Conservation (phyloP, 2,329 filamentous ascomycete species). For the Diaporthe australafricana region DNA sequence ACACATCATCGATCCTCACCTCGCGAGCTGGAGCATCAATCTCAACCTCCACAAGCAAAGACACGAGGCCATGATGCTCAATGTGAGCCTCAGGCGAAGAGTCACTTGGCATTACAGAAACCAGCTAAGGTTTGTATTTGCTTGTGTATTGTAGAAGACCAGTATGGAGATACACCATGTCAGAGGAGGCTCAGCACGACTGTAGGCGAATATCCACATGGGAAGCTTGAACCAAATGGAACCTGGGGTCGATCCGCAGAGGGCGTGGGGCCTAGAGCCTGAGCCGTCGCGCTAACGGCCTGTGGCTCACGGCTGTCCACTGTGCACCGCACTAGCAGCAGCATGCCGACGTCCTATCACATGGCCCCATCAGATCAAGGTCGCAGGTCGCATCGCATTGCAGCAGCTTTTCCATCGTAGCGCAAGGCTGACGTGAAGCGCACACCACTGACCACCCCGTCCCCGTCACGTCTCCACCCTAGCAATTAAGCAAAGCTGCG, state of each 20-base stretch:
- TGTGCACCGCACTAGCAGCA: slow-evolving; percentile 3
- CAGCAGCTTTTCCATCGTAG: slow-evolving; percentile 27
- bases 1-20: slow-evolving; percentile 1
- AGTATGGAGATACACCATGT: neutral
- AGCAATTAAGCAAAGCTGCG: neutral
- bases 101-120: neutral
- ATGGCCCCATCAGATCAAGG: neutral
- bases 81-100: neutral
- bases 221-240: neutral
- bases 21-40: neutral
- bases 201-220: neutral
- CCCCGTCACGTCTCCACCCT: slow-evolving; percentile 21
- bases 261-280: slow-evolving; percentile 3
- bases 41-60: neutral
- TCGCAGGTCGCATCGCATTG: slow-evolving; percentile 19
- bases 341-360: slow-evolving; percentile 11
- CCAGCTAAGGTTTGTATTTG: neutral
- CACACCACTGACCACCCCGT: neutral
- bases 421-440: slow-evolving; percentile 12
- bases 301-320: slow-evolving; percentile 16
- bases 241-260: slow-evolving; percentile 27
- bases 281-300: slow-evolving; percentile 5
- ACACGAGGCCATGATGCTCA: neutral
- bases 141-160: neutral
- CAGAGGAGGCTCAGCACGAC: neutral